Evolutionary conservation across 441 rosid genomes (phyloP).

Genomic region (Brassica balearica): DNA sequence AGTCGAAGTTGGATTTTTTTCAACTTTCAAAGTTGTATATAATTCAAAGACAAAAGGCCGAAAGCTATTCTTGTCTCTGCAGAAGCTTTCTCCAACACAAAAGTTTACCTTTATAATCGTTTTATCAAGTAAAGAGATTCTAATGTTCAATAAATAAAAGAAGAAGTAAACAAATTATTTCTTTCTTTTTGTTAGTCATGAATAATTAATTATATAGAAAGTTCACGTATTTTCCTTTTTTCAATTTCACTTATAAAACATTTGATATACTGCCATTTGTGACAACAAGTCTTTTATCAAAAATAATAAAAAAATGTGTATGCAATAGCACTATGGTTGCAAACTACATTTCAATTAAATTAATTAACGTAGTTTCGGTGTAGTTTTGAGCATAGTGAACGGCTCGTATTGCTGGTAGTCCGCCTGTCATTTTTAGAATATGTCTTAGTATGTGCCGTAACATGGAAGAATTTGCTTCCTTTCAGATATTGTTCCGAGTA

Average conservation of each 20-base stretch:
- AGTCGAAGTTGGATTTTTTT: constrained; percentile 6
- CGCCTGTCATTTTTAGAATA: too few species aligned
- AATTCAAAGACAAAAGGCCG: constrained; percentile 44
- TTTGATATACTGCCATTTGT: background rate
- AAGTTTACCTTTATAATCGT: constrained; percentile 29
- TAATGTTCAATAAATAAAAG: background rate
- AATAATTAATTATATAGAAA: background rate
- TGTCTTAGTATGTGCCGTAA: too few species aligned
- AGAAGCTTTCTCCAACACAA: constrained; percentile 38
- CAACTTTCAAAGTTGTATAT: constrained; percentile 19
- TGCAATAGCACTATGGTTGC: background rate
- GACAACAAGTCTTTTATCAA: background rate
- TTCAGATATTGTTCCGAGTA: too few species aligned
- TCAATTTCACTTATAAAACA: background rate
- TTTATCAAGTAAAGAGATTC: constrained; percentile 6
- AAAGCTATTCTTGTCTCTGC: constrained; percentile 42
- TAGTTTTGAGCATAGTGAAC: too few species aligned
- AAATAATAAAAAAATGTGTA: background rate
- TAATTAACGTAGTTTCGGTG: background rate
- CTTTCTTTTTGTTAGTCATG: background rate
- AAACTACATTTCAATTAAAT: background rate
- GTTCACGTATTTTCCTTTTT: background rate
- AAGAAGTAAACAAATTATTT: too few species aligned
- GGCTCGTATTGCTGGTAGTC: too few species aligned
- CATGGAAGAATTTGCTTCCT: too few species aligned